Evolutionary conservation across 2,329 filamentous ascomycete genomes (phyloP).

Genomic region (Colletotrichum plurivorum): DNA sequence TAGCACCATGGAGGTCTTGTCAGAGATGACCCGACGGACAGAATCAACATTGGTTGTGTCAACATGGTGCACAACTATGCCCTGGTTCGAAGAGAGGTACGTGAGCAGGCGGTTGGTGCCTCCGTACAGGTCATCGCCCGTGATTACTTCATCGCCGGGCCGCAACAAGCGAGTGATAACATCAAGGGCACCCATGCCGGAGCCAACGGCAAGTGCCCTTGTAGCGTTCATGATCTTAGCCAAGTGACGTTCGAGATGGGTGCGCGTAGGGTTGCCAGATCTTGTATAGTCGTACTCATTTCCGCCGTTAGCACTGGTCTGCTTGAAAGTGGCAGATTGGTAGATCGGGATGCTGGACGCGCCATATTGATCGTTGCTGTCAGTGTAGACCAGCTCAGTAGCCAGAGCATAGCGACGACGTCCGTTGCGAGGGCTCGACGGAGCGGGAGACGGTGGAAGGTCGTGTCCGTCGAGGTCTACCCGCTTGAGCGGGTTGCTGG

Average conservation of each 20-base stretch:
- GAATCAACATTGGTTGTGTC: conserved; percentile 87
- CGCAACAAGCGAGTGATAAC: conserved; percentile 93
- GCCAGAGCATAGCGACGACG: conserved; percentile 90
- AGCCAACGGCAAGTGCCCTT: conserved; percentile 92
- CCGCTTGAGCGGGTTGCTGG: conserved; percentile 62
- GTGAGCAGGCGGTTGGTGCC: conserved; percentile 95
- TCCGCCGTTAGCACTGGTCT: conserved; percentile 82
- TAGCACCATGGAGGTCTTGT: conserved; percentile 94
- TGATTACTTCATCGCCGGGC: conserved; percentile 96
- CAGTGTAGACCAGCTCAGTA: conserved; percentile 96
- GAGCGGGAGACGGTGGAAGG: conserved; percentile 91
- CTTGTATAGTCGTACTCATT: conserved; percentile 98
- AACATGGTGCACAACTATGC: conserved; percentile 95
- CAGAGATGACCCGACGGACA: conserved; percentile 77
- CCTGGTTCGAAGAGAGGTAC: conserved; percentile 89
- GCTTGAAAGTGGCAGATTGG: conserved; percentile 98
- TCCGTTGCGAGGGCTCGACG: conserved; percentile 89
- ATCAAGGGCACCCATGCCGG: conserved; percentile 97
- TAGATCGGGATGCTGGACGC: conserved; percentile 97
- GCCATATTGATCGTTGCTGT: conserved; percentile 97
- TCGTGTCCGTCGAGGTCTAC: conserved; percentile 88
- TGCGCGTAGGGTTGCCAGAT: conserved; percentile 95
- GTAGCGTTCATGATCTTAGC: conserved; percentile 99
- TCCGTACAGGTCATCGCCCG: conserved; percentile 96
- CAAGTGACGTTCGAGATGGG: conserved; percentile 94